A percentile compares a stretch with the other conserved stretches of the same genome.
Conservation (phyloP, 352 stramenopile species). For the Pythium oligandrum region DNA sequence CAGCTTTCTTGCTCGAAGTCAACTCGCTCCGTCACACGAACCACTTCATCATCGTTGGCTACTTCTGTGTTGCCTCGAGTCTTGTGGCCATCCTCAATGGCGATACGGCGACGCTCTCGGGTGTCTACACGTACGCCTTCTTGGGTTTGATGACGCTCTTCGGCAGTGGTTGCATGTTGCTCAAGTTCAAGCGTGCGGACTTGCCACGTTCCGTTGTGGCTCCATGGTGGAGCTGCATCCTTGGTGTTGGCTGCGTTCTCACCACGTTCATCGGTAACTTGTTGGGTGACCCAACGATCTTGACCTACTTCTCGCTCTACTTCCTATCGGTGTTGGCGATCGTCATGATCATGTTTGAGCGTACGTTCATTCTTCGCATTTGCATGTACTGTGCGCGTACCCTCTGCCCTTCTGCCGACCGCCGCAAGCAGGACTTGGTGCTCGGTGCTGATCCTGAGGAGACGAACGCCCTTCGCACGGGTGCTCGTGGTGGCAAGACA, state of each 20-base stretch:
- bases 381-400: conserved; percentile 75
- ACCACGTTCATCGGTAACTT: conserved; percentile 84
- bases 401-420: conserved; percentile 53
- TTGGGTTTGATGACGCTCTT: conserved; percentile 94
- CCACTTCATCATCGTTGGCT: conserved; percentile 91
- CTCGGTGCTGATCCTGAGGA: conserved; percentile 30
- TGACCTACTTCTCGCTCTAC: conserved; percentile 89
- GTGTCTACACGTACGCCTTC: conserved; percentile 96
- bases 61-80: conserved; percentile 86
- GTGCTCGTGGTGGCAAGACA: conserved; percentile 76
- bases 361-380: conserved; percentile 81
- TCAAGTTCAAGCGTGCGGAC: conserved; percentile 93
- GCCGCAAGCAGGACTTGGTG: conserved; percentile 19
- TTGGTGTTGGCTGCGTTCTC: conserved; percentile 80
- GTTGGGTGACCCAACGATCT: conserved; percentile 76
- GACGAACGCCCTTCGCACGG: conserved; percentile 58
- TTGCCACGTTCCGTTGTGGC: conserved; percentile 85
- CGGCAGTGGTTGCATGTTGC: conserved; percentile 89
- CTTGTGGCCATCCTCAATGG: conserved; percentile 88
- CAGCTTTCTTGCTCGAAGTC: conserved; percentile 68
- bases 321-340: conserved; percentile 76
- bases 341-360: conserved; percentile 88
- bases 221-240: conserved; percentile 83
- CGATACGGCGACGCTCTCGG: conserved; percentile 89
- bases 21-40: conserved; percentile 87